Evolutionary conservation across 2,329 filamentous ascomycete species (phyloP), one percentile per base, ranked within the genome.

Genomic region (Calycina herbarum): DNA sequence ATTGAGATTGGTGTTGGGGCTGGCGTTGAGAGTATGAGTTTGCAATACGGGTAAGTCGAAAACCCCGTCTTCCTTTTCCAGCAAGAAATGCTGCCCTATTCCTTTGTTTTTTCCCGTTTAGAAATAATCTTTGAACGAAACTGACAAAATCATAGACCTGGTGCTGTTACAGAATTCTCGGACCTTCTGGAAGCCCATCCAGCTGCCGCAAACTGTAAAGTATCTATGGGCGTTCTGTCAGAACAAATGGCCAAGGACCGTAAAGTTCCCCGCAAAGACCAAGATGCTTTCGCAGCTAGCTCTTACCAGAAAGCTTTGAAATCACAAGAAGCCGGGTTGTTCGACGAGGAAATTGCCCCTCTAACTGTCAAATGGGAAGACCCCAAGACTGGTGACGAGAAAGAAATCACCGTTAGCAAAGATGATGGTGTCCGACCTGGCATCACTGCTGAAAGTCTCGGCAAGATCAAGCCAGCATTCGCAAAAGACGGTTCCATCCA

Each of bases 11-110:
- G 95, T 73, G 88, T 98, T 72, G 95, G 94, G 72, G 94, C 94
- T 24, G 95, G 95, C 75, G 93, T 97, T 29, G 95, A 99, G 87
- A 95, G 91, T 83, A 99, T 99, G 95, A 92, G 87, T 75, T 84
- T 85, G 65, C 91, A 97, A 76, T 98, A 98, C 78, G 95, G 94
- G 88, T 91, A 82, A 73, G 86, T 79, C 3, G 45, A 51, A 51
- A 20, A 11, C 8, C 35, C 2, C 38, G 2, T 40, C 3, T 40
- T 17, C 38, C 13, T 17, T 40, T 38, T 13, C 3, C 11, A 38
- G 35, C 35, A 38, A 38, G 10, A 38, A 35, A 6, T 35, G 33
- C 10, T 38, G 10, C 35, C 35, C 35, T 13, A 2, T 38, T 51
- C 5, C n/a, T 29, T 29, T 24, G 5, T 51, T 51, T 11, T 48